phyloP scores from a whole-genome alignment of 768 basidiomycete species.

The Lactarius quietus region DNA sequence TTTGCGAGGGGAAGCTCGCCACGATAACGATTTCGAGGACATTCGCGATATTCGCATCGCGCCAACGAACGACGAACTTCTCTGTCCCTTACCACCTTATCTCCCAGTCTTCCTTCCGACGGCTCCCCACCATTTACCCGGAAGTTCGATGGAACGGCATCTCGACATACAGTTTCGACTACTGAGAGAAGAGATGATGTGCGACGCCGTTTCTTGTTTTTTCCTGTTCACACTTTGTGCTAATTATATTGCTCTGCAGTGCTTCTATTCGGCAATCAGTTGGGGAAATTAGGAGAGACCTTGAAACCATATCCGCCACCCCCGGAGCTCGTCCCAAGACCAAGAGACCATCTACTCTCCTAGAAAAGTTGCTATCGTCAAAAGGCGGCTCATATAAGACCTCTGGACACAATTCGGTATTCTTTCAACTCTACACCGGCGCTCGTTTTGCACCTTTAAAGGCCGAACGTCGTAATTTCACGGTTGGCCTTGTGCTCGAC shows the following conservation, averaged over 20 bases:
- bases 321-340: not conserved
- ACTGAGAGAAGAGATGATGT: conserved; percentile 70
- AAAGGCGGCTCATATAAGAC: conserved; percentile 56
- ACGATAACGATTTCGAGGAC: conserved; percentile 62
- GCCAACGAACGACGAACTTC: conserved; percentile 66
- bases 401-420: conserved; percentile 44
- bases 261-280: conserved; percentile 27
- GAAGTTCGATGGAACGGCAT: conserved; percentile 58
- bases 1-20: conserved; percentile 50
- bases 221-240: not conserved
- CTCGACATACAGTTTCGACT: conserved; percentile 75
- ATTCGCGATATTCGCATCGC: conserved; percentile 59
- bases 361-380: conserved; percentile 45
- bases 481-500: conserved; percentile 44
- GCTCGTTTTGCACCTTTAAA: conserved; percentile 44
- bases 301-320: conserved; percentile 22
- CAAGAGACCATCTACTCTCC: conserved; percentile 34
- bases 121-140: conserved; percentile 60
- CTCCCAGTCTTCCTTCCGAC: conserved; percentile 58
- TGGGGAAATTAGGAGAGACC: conserved; percentile 21
- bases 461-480: conserved; percentile 50
- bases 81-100: conserved; percentile 47
- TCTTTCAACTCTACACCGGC: conserved; percentile 63
- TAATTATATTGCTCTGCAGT: conserved; percentile 12
- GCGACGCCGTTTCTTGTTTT: conserved; percentile 24